A percentile compares a stretch with the other conserved stretches of the same genome.
These are phyloP conservation scores for Ophiostoma ips DNA, from an alignment of 2,329 filamentous ascomycete species.

Conservation along the genomic window DNA sequence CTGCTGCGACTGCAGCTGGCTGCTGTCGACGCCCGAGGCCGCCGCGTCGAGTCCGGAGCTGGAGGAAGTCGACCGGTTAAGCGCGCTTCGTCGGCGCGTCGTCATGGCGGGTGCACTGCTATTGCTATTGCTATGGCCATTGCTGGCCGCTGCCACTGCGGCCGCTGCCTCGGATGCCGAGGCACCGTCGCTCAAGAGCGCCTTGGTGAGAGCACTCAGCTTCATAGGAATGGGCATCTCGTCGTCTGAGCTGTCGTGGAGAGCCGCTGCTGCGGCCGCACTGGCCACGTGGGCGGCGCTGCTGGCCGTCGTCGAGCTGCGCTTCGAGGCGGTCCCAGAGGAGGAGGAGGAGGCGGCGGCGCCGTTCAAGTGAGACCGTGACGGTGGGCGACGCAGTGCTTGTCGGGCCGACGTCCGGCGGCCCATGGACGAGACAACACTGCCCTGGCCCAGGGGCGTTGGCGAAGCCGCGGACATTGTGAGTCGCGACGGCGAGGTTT, in stretches of 20 bases:
- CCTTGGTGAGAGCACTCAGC: slow-evolving; percentile 84
- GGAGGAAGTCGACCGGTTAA: slow-evolving; percentile 31
- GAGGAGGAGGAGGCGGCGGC: too few species aligned
- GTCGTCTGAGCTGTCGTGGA: slow-evolving; percentile 85
- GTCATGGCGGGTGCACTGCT: slow-evolving; percentile 30
- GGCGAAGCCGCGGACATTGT: slow-evolving; percentile 40
- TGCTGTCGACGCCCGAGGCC: slow-evolving; percentile 27
- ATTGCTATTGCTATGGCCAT: slow-evolving; percentile 7
- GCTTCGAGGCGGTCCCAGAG: slow-evolving; percentile 10
- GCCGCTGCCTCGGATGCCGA: slow-evolving; percentile 27
- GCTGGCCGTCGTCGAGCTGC: slow-evolving; percentile 3
- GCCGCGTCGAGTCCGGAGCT: slow-evolving; percentile 24
- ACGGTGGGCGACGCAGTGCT: slow-evolving; percentile 34
- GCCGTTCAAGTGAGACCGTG: slow-evolving; percentile 27
- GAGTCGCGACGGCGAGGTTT: background rate
- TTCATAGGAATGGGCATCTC: slow-evolving; percentile 87
- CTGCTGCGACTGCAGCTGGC: slow-evolving; percentile 11
- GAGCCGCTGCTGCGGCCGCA: too few species aligned
- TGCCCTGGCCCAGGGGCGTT: slow-evolving; percentile 36
- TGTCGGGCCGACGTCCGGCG: slow-evolving; percentile 44
- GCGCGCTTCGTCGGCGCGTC: slow-evolving; percentile 36
- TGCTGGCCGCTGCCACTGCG: slow-evolving; percentile 14
- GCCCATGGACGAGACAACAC: slow-evolving; percentile 30
- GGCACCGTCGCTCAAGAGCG: slow-evolving; percentile 54
- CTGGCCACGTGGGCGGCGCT: too few species aligned